Evolutionary conservation across 495 filamentous ascomycete species (phyloP).

Genomic region (Daldinia childiae): DNA sequence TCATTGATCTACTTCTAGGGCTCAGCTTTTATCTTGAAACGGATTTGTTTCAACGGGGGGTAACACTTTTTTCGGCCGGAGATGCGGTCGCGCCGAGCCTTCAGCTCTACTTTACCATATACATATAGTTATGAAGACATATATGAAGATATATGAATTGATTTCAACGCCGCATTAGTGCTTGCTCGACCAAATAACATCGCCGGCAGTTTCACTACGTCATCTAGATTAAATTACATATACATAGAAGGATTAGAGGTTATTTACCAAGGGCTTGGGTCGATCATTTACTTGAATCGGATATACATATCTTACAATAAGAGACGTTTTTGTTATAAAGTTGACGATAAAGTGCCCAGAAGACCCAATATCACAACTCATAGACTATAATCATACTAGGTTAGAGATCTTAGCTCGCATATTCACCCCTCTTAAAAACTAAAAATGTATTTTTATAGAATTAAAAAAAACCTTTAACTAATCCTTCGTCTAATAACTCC

Average conservation of each 20-base stretch:
- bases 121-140: background rate
- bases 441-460: background rate
- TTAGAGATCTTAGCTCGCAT: background rate
- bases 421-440: background rate
- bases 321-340: background rate
- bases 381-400: too few relatives aligned
- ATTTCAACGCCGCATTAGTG: constrained; percentile 4
- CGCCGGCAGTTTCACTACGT: background rate
- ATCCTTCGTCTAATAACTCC: background rate
- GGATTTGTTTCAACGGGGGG: constrained; percentile 31
- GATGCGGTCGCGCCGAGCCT: background rate
- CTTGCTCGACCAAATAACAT: background rate
- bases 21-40: constrained; percentile 35
- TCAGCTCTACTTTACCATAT: background rate
- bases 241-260: background rate
- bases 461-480: background rate
- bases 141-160: background rate
- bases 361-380: background rate
- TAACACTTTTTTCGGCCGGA: constrained; percentile 16
- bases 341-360: background rate
- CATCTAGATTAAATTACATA: background rate
- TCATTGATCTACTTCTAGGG: constrained; percentile 11
- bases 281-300: background rate
- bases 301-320: background rate
- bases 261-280: background rate